Base-by-base conservation (phyloP, 345 rosid species). In the Schrenkiella parvula region DNA sequence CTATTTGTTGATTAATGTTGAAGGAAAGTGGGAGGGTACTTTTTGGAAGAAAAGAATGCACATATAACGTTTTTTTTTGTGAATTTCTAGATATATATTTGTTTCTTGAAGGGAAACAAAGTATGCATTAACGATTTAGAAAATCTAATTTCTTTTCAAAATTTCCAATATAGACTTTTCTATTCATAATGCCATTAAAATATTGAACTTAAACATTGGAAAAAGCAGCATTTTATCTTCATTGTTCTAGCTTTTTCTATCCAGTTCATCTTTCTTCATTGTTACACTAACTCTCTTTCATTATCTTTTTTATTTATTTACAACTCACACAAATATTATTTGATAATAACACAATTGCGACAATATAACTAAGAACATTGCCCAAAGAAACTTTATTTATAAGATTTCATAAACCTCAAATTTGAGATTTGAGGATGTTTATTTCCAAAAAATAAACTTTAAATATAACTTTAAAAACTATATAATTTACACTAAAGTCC, bases 1-100 rank as follows among this genome's bases (percentile, higher is more conserved):
- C 6, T 21, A 22, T 39, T 8, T 41, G 64, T 75, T 75, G 74
- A 75, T 52, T 68, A 25, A 23, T 61, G 21, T 43, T 39, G 79
- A 68, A 75, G 74, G 58, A 68, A 75, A 75, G 79, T 22, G 13
- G 57, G 23, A 59, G 1, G 8, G 37, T 29, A 59, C 73, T 59
- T 74, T 66, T 42, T 75, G 48, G 37, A 60, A 51, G 74, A 75
- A 56, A 75, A 68, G 54, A 68, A 62, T 61, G 70, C 64, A 52
- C 65, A 39, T 56, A 29, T 12, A 29, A 1, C 3, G 0, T 25
- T 51, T 51, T 51, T 25, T 7, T 1, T 7, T 32, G 38, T 34
- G 38, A 34, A 34, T 34, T 8, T 67, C 62, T 67, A 67, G 23
- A 75, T 60, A 39, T 12, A 29, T 58, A 48, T 59, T 48, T 66